Base-by-base conservation (phyloP, 1,139 yeast species). In the Yamadazyma blattariae region DNA sequence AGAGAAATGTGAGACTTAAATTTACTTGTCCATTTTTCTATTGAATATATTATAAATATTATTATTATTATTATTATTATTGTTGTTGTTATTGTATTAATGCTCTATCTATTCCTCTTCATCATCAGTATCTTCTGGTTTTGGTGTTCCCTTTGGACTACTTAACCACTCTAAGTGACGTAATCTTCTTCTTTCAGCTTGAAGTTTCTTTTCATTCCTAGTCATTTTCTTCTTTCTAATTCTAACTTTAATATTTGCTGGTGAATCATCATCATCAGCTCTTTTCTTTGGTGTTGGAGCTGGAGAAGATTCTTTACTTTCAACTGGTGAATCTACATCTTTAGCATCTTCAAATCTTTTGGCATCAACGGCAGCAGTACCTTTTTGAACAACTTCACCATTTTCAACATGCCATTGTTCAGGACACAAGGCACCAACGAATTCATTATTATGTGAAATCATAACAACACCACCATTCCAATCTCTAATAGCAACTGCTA, bases 391-490 rank as follows among this genome's bases (percentile, higher is more conserved):
- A 64, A 92, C 82, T 44, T 76, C 75, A 57, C 98, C 98, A 54
- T 90, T 85, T 59, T 88, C 95, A 39, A 92, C 95, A 52, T 85
- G 80, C 98, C 98, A 92, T 65, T 90, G 97, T 67, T 92, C 98
- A 28, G 97, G 97, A 62, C 97, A 90, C 51, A 92, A 68, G 2
- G 98, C 97, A 39, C 97, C 96, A 30, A 90, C 97, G 52, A 92
- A 92, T 63, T 92, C 98, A 54, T 82, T 85, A 71, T 90, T 90
- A 71, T 92, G 98, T 42, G 97, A 89, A 68, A 92, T 92, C 96
- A 92, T 88, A 42, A 90, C 95, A 42, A 92, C 97, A 66, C 97
- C 97, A 56, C 98, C 98, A 44, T 79, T 66, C 97, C 97, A 92
- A 61, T 89, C 97, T 64, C 97, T 82, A 56, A 92, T 92, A 36